Evolutionary conservation across 108 stramenopile genomes (phyloP), one percentile per base, ranked within the genome.

Genomic region (Pseudonitzschia multiseries): DNA sequence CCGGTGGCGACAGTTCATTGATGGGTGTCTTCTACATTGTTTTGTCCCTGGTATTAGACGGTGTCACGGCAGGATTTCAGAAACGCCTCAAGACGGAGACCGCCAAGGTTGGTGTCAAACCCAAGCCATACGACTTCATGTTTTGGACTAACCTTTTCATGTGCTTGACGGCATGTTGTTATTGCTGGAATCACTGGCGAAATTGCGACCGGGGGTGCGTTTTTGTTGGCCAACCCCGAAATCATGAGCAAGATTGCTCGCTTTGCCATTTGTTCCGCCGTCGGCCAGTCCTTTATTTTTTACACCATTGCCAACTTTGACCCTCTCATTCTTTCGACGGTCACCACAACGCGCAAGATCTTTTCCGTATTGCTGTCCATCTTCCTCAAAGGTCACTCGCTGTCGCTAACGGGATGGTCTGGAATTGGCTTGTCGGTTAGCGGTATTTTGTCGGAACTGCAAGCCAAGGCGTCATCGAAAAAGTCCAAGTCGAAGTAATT

Each of bases 231-330:
- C 18, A 93, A 97, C 70, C 96, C 93, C n/a, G 90, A 90, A 51
- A 88, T 98, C 61, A 53, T 96, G 46, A 73, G 74, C 76, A 96
- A 96, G 69, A 89, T 97, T 62, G 70, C 89, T 75, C 91, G 89
- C 67, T 99, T 98, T 77, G 87, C 96, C 31, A 57, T 94, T 26
- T 96, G 97, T 76, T 95, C 94, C 6, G 98, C 99, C 15, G 84
- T 96, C 33, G 99, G 99, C 6, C 99, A 99, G 81, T 94, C 92
- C 69, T 98, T 98, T 85, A 98, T 99, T 84, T 99, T 98, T 78
- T 97, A 93, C 84, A 98, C 97, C 33, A 96, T 99, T 89, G 89
- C 94, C 73, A 94, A 92, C 85, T 98, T 98, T 79, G 98, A 97
- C 76, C 96, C 99, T 22, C 84, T 98, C 41, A 84, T 97, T 53